Base-by-base conservation (phyloP, 768 basidiomycete genomes). In the Fibroporia radiculosa region DNA sequence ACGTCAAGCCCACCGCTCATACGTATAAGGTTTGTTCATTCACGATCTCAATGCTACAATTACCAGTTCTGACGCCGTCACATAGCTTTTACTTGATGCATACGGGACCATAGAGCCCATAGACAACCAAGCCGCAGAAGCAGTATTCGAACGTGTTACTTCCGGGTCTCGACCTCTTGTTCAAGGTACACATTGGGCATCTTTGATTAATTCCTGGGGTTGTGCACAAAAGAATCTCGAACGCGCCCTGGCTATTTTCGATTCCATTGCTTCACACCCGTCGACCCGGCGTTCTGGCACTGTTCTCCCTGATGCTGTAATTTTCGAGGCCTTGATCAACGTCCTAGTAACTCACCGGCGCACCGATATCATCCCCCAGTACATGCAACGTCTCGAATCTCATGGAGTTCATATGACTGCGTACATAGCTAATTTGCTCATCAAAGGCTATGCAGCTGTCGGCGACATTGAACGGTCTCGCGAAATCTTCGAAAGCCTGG, bases 301-400 rank as follows among this genome's bases (percentile, higher is more conserved):
- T 1, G 62, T 64, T 4, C 62, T 81, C 18, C 80, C 82, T 1
- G 93, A 98, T 48, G 84, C 90, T 0, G 79, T 97, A 38, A 73
- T 82, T 18, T 97, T 84, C 65, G 96, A 99, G 61, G 80, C 93
- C 0, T 68, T 98, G 52, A 75, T 97, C 70, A 93, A 88, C 60
- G 85, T 86, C 23, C 67, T 93, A 32, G 80, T 91, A 36, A 82
- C 79, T 3, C 78, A 83, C 60, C 82, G 81, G 27, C 80, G 84
- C 13, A 70, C 83, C 42, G 91, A 93, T 51, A 75, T 93, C 36
- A 73, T 93, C 20, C 80, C 82, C 0, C 54, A 65, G 14, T 92
- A 89, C 59, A 62, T 84, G 27, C 59, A 66, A 25, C 75, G 77
- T 46, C 78, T 97, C 68, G 66, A 64, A 19, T 54, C 64, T 1